Conservation (phyloP, 768 basidiomycete species). For the Hirschioporus abietinus region DNA sequence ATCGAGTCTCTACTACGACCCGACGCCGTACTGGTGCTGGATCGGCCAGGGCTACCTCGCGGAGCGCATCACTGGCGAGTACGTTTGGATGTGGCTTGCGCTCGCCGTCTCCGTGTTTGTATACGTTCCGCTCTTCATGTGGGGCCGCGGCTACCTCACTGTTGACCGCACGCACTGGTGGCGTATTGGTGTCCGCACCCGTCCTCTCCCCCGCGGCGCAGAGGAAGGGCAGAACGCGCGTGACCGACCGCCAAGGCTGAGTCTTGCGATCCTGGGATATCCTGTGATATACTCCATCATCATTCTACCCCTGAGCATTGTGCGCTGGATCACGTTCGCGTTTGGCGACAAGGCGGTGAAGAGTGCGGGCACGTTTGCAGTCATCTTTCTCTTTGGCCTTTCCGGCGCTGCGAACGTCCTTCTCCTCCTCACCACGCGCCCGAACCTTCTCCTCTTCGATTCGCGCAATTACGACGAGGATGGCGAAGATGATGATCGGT, state of each 20-base stretch:
- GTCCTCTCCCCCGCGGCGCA: slow-evolving; percentile 11
- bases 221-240: slow-evolving; percentile 7
- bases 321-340: slow-evolving; percentile 33
- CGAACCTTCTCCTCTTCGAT: slow-evolving; percentile 28
- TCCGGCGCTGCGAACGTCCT: slow-evolving; percentile 37
- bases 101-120: slow-evolving; percentile 19
- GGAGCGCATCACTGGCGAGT: slow-evolving; percentile 20
- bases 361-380: slow-evolving; percentile 28
- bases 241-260: slow-evolving; percentile 20
- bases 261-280: slow-evolving; percentile 34
- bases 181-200: slow-evolving; percentile 20
- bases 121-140: slow-evolving; percentile 24
- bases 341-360: slow-evolving; percentile 12
- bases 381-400: slow-evolving; percentile 29
- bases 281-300: slow-evolving; percentile 33
- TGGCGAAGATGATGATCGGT: not conserved
- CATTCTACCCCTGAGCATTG: slow-evolving; percentile 34
- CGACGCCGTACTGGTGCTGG: slow-evolving; percentile 25
- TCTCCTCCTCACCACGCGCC: slow-evolving; percentile 31
- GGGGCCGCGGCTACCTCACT: slow-evolving; percentile 26
- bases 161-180: slow-evolving; percentile 29
- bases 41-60: slow-evolving; percentile 14
- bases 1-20: not conserved
- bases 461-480: not conserved
- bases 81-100: slow-evolving; percentile 26